These are phyloP conservation scores for Oenanthe sinensis DNA, from an alignment of 129 eudicot genomes.

Conservation along the genomic window DNA sequence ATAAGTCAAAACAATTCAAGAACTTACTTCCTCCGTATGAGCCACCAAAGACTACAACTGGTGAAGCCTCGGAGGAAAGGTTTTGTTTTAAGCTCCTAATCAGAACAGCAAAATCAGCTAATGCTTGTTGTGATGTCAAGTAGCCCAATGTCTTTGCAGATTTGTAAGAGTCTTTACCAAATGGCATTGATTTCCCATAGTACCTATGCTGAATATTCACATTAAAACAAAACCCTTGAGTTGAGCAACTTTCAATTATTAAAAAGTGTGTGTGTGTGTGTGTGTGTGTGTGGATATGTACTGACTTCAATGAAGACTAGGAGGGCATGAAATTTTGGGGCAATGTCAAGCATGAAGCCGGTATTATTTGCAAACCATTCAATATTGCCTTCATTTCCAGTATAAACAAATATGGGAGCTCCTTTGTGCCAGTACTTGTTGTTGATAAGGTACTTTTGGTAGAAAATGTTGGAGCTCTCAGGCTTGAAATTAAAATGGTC, in stretches of 20 bases:
- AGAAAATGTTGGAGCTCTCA: conserved; percentile 34
- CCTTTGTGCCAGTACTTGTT: conserved; percentile 34
- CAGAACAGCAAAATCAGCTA: conserved; percentile 47
- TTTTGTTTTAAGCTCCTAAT: conserved; percentile 40
- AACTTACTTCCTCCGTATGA: conserved; percentile 55
- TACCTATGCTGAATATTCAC: conserved; percentile 35
- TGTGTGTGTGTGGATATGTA: background rate
- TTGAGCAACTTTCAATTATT: background rate
- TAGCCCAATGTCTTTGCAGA: conserved; percentile 49
- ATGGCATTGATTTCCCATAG: conserved; percentile 48
- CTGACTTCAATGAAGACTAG: conserved; percentile 40
- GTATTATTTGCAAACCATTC: conserved; percentile 46
- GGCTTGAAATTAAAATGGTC: conserved; percentile 43
- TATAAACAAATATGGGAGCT: conserved; percentile 40
- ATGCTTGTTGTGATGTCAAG: conserved; percentile 48
- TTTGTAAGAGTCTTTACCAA: conserved; percentile 29
- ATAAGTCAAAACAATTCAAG: background rate
- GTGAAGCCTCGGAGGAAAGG: conserved; percentile 47
- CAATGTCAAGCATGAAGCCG: conserved; percentile 51
- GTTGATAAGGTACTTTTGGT: conserved; percentile 41
- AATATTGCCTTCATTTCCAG: conserved; percentile 50
- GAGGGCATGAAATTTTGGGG: conserved; percentile 42
- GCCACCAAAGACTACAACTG: conserved; percentile 52
- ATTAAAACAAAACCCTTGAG: conserved; percentile 9
- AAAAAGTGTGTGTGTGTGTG: background rate